These are phyloP conservation scores for Micractinium conductrix DNA, from an alignment of 139 green algal species.

Conservation along the genomic window DNA sequence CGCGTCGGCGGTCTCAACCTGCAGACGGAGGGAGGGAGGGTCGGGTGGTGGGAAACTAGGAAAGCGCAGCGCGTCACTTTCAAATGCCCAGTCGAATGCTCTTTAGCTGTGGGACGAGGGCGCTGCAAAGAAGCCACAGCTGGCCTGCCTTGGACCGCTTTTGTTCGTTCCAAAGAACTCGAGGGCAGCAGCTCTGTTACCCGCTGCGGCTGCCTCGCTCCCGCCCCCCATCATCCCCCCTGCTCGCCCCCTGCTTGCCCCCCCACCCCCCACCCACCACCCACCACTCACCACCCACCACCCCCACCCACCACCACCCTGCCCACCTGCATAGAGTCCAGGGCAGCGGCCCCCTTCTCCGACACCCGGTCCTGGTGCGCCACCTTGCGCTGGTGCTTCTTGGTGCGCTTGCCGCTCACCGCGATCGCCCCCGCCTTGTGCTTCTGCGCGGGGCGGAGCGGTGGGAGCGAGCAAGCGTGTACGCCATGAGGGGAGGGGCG, in stretches of 20 bases:
- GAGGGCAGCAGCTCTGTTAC: too few species aligned
- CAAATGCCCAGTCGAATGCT: too few species aligned
- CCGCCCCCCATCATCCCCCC: too few species aligned
- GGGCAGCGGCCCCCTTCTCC: conserved; percentile 56
- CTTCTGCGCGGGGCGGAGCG: not conserved
- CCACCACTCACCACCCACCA: not conserved
- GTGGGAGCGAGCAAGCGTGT: not conserved
- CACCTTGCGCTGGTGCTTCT: conserved; percentile 42
- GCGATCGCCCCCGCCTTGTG: conserved; percentile 35
- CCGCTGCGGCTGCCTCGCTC: too few species aligned
- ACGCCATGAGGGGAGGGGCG: not conserved
- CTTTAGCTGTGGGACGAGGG: too few species aligned
- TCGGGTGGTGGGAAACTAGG: conserved; percentile 10
- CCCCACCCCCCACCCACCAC: not conserved
- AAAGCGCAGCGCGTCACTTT: not conserved
- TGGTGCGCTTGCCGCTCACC: conserved; percentile 40
- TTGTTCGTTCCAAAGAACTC: too few species aligned
- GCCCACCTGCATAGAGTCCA: conserved; percentile 50
- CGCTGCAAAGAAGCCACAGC: too few species aligned
- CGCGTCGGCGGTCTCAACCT: conserved; percentile 1
- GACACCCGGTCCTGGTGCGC: conserved; percentile 36
- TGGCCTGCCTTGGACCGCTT: too few species aligned
- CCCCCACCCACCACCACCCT: too few species aligned
- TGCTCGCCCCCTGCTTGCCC: not conserved
- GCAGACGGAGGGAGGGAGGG: not conserved